These are phyloP conservation scores for Barnettozyma siamensis DNA, from an alignment of 805 yeast species.

Conservation along the genomic window DNA sequence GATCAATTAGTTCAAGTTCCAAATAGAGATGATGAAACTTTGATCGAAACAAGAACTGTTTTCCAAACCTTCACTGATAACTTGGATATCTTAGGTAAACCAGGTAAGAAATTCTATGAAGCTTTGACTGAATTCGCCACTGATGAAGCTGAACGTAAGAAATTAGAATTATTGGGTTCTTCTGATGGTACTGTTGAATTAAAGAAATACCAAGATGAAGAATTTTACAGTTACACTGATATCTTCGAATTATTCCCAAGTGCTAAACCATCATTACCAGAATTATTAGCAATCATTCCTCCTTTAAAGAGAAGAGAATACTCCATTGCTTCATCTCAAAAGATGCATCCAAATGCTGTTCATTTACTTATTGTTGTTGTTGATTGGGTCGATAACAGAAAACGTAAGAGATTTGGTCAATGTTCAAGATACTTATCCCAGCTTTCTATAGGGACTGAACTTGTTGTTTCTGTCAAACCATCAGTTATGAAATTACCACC, in stretches of 20 bases:
- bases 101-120: conserved; percentile 92
- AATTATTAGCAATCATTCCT: conserved; percentile 66
- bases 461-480: conserved; percentile 92
- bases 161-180: conserved; percentile 58
- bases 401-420: conserved; percentile 87
- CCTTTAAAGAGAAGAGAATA: conserved; percentile 96
- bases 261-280: conserved; percentile 70
- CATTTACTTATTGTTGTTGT: conserved; percentile 92
- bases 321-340: conserved; percentile 95
- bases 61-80: conserved; percentile 77
- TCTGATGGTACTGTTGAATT: conserved; percentile 81
- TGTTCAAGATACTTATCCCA: conserved; percentile 88
- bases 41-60: conserved; percentile 70
- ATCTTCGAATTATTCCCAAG: conserved; percentile 72
- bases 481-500: conserved; percentile 96
- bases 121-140: conserved; percentile 66
- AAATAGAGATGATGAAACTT: conserved; percentile 52
- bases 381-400: conserved; percentile 86
- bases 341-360: conserved; percentile 82
- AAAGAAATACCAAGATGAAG: conserved; percentile 80
- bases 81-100: conserved; percentile 88
- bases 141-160: conserved; percentile 59
- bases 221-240: conserved; percentile 75
- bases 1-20: conserved; percentile 66
- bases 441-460: conserved; percentile 70